A percentile compares a stretch with the other conserved stretches of the same genome.
Conservation (phyloP, 495 filamentous ascomycete species). For the Neurospora sp. region DNA sequence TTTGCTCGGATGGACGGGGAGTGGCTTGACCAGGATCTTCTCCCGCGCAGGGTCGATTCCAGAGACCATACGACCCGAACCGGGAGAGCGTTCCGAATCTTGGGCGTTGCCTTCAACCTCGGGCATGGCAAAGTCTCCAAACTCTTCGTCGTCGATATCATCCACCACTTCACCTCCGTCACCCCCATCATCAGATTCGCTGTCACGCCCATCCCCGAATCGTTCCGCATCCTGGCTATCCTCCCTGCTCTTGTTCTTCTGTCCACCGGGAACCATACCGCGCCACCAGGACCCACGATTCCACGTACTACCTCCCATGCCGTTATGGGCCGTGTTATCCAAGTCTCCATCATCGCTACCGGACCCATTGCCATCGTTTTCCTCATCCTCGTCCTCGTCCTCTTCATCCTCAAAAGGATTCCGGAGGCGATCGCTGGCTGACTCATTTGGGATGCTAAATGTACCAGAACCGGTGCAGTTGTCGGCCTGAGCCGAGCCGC, state of each 20-base stretch:
- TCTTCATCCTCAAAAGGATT: conserved; percentile 42
- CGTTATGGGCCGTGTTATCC: conserved; percentile 16
- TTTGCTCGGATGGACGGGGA: conserved; percentile 34
- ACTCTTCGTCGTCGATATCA: conserved; percentile 40
- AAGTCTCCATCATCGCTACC: conserved; percentile 25
- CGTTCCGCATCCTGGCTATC: conserved; percentile 19
- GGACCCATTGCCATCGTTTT: conserved; percentile 23
- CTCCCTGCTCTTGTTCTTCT: conserved; percentile 1
- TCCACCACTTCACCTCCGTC: conserved; percentile 30
- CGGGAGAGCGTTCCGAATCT: neutral
- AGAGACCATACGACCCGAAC: conserved; percentile 15
- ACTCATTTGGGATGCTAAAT: conserved; percentile 12
- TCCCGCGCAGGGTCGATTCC: conserved; percentile 27
- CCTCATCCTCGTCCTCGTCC: conserved; percentile 38
- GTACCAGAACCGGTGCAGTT: conserved; percentile 13
- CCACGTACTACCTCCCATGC: conserved; percentile 17
- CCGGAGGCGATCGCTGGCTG: conserved; percentile 20
- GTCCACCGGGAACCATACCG: conserved; percentile 24
- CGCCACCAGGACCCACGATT: conserved; percentile 38
- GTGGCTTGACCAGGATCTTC: conserved; percentile 33
- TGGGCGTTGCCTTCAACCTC: conserved; percentile 24
- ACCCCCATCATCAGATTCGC: conserved; percentile 20
- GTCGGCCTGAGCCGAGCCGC: conserved; percentile 10
- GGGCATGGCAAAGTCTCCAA: conserved; percentile 44
- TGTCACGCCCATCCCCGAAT: conserved; percentile 38